Evolutionary conservation across 2,329 filamentous ascomycete species (phyloP), one percentile per base, ranked within the genome.

Genomic region (Dactylonectria macrodidyma): DNA sequence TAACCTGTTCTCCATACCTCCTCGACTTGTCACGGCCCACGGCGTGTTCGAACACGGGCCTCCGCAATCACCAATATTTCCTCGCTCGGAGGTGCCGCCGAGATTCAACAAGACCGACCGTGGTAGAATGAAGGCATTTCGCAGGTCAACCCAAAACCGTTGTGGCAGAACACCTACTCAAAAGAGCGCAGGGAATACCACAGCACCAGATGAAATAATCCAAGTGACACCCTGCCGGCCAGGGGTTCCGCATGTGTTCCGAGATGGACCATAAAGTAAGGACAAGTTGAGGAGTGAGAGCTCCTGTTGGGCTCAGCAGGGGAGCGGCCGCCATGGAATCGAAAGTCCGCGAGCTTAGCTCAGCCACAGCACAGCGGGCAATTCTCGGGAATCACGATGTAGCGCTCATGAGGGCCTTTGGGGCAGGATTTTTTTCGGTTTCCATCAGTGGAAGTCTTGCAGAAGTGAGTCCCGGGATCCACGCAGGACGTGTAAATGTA

Each of bases 401-500:
- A 93, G 71, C 92, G 87, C 78, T 94, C 92, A 78, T 94, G 92
- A 33, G 92, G 92, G 0, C 91, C 88, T 63, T 86, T 85, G 6
- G 87, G 76, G 73, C 92, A 94, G 36, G 87, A 83, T 36, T 85
- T 81, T 65, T 89, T 86, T 70, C 85, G 86, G 77, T 84, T 88
- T 63, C 91, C 91, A 74, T 94, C 92, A 59, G 91, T 84, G 1
- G 89, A 89, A 2, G 90, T 93, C 71, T 88, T 86, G 79, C 92
- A 91, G 80, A 93, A 93, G 79, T 94, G 92, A 16, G 88, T 85
- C 48, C 89, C 89, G 0, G 91, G 92, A 76, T 93, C 90, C 64
- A 86, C 81, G 76, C 92, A 94, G 50, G 88, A 86, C 65, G 90
- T 90, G 82, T 93, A 94, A 79, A 94, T 91, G 81, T 93, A 93